phyloP scores from a whole-genome alignment of 2,329 filamentous ascomycete species.

The Lachnellula cervina region DNA sequence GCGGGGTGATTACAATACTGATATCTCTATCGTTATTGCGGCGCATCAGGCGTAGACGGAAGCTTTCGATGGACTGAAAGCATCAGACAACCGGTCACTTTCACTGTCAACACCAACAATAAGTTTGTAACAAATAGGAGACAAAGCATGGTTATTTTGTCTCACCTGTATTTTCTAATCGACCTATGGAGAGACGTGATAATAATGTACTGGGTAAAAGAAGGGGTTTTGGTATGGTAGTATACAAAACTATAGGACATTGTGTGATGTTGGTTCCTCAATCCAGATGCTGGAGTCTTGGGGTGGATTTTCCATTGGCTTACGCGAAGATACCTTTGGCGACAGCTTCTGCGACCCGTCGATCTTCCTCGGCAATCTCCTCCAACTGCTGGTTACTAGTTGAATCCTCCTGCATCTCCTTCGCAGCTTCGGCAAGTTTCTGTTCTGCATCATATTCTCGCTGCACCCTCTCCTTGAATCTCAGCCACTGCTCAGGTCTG shows the following conservation, averaged over 20 bases:
- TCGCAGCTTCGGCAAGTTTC: neutral
- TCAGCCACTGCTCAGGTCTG: neutral
- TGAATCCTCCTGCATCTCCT: neutral
- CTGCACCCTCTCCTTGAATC: neutral
- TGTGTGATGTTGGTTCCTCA: neutral
- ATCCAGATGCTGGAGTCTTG: neutral
- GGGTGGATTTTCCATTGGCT: neutral
- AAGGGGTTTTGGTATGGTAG: neutral
- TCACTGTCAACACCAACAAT: neutral
- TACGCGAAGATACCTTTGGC: neutral
- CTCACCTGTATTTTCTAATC: neutral
- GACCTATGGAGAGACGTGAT: neutral
- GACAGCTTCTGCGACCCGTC: neutral
- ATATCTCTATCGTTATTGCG: neutral
- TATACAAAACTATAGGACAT: neutral
- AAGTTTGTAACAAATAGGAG: neutral
- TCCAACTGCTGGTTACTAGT: conserved; percentile 3
- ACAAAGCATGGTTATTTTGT: neutral
- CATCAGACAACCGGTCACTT: neutral
- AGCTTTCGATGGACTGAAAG: neutral
- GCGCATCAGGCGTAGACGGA: neutral
- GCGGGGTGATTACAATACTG: neutral
- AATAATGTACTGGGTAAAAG: neutral
- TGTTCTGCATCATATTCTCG: neutral
- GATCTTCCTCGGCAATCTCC: conserved; percentile 5